Conservation (phyloP, 305 asterid genomes). For the Nicotiana rustica region DNA sequence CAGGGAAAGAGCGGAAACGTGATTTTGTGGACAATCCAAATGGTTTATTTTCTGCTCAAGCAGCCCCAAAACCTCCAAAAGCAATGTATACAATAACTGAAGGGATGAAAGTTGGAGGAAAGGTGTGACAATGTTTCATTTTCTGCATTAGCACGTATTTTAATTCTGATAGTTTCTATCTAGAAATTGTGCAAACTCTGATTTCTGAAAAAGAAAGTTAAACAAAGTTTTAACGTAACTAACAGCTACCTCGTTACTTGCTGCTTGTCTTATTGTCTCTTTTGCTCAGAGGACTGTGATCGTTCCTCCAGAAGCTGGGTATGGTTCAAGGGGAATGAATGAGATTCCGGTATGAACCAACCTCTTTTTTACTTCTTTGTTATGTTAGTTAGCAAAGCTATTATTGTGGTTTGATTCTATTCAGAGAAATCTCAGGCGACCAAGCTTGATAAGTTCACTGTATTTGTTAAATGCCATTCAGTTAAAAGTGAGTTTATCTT, state of each 20-base stretch:
- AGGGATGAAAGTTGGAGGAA: constrained; percentile 99
- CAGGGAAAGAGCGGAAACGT: constrained; percentile 93
- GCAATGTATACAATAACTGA: constrained; percentile 83
- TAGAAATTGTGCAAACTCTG: background rate
- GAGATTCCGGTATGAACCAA: constrained; percentile 81
- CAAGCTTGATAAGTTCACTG: constrained; percentile 12
- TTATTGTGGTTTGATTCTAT: constrained; percentile 8
- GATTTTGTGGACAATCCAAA: constrained; percentile 91
- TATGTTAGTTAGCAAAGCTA: background rate
- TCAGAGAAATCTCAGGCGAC: constrained; percentile 5
- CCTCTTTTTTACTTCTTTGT: constrained; percentile 14
- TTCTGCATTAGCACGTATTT: background rate
- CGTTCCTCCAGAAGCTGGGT: constrained; percentile 89
- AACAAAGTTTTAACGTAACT: background rate
- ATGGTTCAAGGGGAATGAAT: constrained; percentile 84
- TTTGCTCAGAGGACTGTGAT: constrained; percentile 81
- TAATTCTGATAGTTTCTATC: background rate
- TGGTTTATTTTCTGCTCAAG: constrained; percentile 97
- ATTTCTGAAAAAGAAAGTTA: constrained; percentile 13
- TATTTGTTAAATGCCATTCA: background rate
- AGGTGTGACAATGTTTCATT: constrained; percentile 53
- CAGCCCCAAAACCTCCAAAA: constrained; percentile 95
- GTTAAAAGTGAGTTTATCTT: constrained; percentile 22
- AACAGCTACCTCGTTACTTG: background rate
- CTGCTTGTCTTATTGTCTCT: constrained; percentile 22